Percentiles rank a stretch among this genome's conserved stretches.
Conservation (phyloP, 352 stramenopile genomes). For the Phytopythium boreale region DNA sequence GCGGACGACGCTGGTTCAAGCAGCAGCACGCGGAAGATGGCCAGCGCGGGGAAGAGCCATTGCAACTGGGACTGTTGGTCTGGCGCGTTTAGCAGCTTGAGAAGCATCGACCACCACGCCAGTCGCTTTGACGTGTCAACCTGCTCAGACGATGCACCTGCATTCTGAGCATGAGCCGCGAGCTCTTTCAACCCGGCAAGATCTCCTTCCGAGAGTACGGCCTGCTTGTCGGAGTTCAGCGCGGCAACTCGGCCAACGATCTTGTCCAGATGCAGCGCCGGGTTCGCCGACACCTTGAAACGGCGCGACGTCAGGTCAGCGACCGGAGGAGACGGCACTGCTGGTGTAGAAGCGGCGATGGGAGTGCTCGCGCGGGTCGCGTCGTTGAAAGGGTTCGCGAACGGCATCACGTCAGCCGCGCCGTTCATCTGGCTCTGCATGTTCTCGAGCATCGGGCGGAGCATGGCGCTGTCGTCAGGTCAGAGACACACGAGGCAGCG, state of each 20-base stretch:
- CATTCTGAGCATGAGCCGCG: constrained; percentile 10
- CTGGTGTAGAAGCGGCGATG: not conserved
- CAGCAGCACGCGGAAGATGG: constrained; percentile 59
- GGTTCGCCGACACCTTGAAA: constrained; percentile 54
- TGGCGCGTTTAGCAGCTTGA: constrained; percentile 38
- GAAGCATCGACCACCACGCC: constrained; percentile 42
- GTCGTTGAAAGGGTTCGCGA: constrained; percentile 75
- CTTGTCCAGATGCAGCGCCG: constrained; percentile 45
- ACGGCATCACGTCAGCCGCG: constrained; percentile 38
- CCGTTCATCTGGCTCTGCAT: constrained; percentile 79
- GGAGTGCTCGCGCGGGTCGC: constrained; percentile 24
- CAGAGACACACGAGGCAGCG: not conserved
- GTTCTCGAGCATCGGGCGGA: constrained; percentile 79
- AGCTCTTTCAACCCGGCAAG: constrained; percentile 10
- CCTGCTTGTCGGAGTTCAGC: constrained; percentile 19
- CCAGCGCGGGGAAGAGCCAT: constrained; percentile 58
- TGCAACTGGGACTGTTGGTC: constrained; percentile 3
- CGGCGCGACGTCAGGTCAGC: constrained; percentile 28
- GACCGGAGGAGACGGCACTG: not conserved
- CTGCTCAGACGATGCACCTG: constrained; percentile 8
- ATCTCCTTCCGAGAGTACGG: constrained; percentile 29
- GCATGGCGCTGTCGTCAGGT: constrained; percentile 47
- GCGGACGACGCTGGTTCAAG: constrained; percentile 25
- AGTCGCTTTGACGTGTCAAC: constrained; percentile 9
- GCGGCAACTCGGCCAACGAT: constrained; percentile 40